Percentiles rank a stretch among this genome's conserved stretches.
Evolutionary conservation across 257 asterid species (phyloP).

Genomic region (Galeopsis tetrahit): DNA sequence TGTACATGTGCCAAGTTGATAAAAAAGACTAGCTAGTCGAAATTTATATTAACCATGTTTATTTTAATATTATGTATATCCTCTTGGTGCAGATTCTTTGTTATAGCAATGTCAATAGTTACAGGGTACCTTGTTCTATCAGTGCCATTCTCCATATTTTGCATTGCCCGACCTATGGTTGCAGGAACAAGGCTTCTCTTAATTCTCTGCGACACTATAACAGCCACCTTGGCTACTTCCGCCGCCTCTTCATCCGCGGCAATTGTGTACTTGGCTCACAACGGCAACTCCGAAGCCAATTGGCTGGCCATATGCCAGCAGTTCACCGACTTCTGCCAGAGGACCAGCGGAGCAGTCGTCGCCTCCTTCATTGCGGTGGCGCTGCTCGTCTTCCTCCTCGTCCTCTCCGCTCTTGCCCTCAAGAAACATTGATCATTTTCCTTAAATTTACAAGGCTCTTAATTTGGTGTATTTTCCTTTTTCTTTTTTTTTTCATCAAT

Average conservation of each 20-base stretch:
- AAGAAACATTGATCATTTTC: constrained; percentile 30
- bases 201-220: constrained; percentile 58
- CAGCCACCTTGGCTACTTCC: constrained; percentile 53
- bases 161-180: constrained; percentile 43
- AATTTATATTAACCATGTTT: too few relatives aligned
- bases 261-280: constrained; percentile 69
- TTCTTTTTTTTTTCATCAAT: too few relatives aligned
- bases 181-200: constrained; percentile 45
- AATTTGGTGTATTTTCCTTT: too few relatives aligned
- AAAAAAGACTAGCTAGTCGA: too few relatives aligned
- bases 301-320: constrained; percentile 78
- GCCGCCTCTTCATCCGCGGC: constrained; percentile 72
- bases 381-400: constrained; percentile 39
- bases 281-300: constrained; percentile 62
- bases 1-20: too few relatives aligned
- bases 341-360: constrained; percentile 59
- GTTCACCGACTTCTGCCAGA: constrained; percentile 59
- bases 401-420: constrained; percentile 54
- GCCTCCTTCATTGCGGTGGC: constrained; percentile 53
- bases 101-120: constrained; percentile 55
- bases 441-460: too few relatives aligned
- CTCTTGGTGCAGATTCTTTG: constrained; percentile 61
- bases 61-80: too few relatives aligned
- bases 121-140: constrained; percentile 73
- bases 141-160: constrained; percentile 63